These are phyloP conservation scores for Eimeria tenella DNA, from an alignment of 169 alveolate genomes.

Conservation along the genomic window DNA sequence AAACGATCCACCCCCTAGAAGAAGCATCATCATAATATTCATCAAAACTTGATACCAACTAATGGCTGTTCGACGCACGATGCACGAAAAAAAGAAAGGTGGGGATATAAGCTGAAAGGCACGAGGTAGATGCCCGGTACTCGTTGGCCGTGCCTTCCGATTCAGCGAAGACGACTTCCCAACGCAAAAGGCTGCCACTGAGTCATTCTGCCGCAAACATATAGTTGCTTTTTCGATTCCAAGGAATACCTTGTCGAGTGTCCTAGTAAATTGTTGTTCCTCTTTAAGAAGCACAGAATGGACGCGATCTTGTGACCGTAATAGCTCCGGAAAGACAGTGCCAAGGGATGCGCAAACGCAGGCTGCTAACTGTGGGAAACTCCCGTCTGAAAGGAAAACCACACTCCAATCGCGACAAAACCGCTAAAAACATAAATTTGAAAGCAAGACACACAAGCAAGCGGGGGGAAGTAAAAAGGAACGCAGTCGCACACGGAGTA, in stretches of 20 bases:
- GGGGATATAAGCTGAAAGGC: too few relatives aligned
- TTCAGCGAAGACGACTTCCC: too few relatives aligned
- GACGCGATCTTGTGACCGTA: slow-evolving; percentile 87
- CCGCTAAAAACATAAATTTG: not conserved
- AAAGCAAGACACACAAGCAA: not conserved
- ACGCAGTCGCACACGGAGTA: not conserved
- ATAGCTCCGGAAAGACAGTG: slow-evolving; percentile 90
- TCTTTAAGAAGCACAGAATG: slow-evolving; percentile 88
- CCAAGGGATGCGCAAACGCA: slow-evolving; percentile 90
- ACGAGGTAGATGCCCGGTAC: not conserved
- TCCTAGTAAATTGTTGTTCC: slow-evolving; percentile 90
- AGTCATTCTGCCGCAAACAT: not conserved
- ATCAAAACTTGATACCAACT: too few relatives aligned
- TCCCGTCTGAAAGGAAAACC: slow-evolving; percentile 82
- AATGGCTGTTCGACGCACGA: not conserved
- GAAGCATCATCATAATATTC: not conserved
- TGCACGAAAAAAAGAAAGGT: not conserved
- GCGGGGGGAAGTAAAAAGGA: not conserved
- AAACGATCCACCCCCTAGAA: slow-evolving; percentile 75
- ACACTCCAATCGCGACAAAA: not conserved
- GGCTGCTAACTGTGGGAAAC: slow-evolving; percentile 91
- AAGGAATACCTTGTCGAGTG: slow-evolving; percentile 87
- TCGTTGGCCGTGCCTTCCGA: too few relatives aligned
- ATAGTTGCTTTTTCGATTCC: not conserved
- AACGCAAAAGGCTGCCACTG: not conserved